These are phyloP conservation scores for Elaeagnus macrophylla DNA, from an alignment of 306 rosid species.

Conservation along the genomic window DNA sequence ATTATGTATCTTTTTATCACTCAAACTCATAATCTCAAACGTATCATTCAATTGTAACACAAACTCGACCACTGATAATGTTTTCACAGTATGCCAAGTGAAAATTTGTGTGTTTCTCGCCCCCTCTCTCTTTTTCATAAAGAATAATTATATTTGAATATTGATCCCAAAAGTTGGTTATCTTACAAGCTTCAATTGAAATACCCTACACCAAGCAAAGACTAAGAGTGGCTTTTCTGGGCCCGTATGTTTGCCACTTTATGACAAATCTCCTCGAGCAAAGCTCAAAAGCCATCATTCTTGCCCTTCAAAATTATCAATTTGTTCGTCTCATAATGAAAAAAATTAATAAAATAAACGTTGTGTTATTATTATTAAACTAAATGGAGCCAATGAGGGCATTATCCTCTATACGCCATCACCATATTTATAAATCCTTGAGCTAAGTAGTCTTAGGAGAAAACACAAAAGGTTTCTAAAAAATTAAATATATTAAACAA, in stretches of 20 bases:
- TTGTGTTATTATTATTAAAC: not conserved
- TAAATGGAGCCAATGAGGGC: not conserved
- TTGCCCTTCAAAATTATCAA: constrained; percentile 10
- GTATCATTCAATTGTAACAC: no score
- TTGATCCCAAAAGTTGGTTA: constrained; percentile 12
- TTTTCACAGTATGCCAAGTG: no score
- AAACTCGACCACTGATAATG: no score
- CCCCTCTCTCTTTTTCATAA: no score
- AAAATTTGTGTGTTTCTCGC: no score
- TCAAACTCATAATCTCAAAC: no score
- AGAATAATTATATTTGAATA: not conserved
- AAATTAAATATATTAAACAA: not conserved
- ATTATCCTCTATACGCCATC: not conserved
- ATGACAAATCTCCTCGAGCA: constrained; percentile 10
- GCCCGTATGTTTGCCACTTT: constrained; percentile 60
- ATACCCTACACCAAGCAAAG: constrained; percentile 15
- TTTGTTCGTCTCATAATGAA: constrained; percentile 13
- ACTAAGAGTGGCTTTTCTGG: constrained; percentile 18
- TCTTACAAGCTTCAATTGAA: constrained; percentile 16
- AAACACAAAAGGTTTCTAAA: not conserved
- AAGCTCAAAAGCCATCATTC: constrained; percentile 23
- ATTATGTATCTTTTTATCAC: no score
- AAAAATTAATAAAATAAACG: constrained; percentile 8
- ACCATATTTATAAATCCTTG: not conserved
- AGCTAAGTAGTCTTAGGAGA: no score